Base-by-base conservation (phyloP, 202 grass and related monocot species). In the Cymbopogon flexuosus region DNA sequence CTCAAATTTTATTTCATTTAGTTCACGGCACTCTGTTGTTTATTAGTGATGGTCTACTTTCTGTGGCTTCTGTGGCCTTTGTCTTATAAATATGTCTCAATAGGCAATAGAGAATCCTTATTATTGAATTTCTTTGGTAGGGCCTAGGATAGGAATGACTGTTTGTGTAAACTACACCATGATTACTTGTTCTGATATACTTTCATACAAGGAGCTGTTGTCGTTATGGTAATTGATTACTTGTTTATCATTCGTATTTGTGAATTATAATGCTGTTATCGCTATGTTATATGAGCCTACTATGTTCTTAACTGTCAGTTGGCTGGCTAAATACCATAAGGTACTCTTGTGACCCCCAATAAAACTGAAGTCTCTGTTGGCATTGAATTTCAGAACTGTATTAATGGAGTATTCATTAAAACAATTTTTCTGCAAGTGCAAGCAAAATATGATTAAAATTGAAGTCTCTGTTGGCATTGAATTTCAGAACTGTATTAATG, bases 1-100 rank as follows among this genome's bases (percentile, higher is more conserved):
- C 27, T 87, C 57, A 43, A 10, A 45, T 79, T 49, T 65, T 67
- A 65, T 75, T 51, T 65, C 22, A 51, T 72, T 76, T 85, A 69
- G 21, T 79, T 79, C 15, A 63, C 52, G 27, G 39, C n/a, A 31
- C 35, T 23, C 14, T 83, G 7, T 68, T 75, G 52, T 31, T 65
- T 27, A 63, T 81, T 72, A 72, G 43, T 19, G 22, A 63, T 58
- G 64, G 31, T 22, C 21, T 65, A 42, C 12, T 24, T 69, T 62
- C 30, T 34, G 30, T 41, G 18, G 24, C 47, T 12, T 39, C 10
- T 39, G 18, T 40, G 65, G 6, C 13, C 23, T 6, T 10, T 42
- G 42, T 21, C 33, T 86, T 70, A 69, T 62, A 56, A n/a, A 63
- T 41, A 46, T 71, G 68, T 83, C 39, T 39, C 21, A 62, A 62